Percentiles rank a stretch among this genome's conserved stretches.
These are phyloP conservation scores for Blastocladiella britannica DNA, from an alignment of 192 early-diverging fungal genomes.

Conservation along the genomic window DNA sequence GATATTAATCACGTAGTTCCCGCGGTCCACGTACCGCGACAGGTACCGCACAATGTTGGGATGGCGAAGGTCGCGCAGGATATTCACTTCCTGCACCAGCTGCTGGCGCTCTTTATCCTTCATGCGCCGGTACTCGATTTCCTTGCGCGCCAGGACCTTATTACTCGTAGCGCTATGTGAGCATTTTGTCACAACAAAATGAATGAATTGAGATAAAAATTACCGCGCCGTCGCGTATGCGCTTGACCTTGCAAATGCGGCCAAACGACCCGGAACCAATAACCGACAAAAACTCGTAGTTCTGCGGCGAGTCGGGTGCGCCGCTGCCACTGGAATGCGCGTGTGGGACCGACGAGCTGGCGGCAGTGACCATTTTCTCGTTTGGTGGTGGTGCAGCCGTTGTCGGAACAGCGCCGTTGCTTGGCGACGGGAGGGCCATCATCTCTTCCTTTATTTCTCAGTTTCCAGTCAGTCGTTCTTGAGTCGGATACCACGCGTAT, in stretches of 20 bases:
- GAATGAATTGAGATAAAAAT: background rate
- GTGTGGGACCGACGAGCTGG: no score
- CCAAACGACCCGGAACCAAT: constrained; percentile 56
- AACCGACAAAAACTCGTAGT: constrained; percentile 38
- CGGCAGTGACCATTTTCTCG: no score
- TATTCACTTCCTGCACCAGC: constrained; percentile 54
- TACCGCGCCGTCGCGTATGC: constrained; percentile 44
- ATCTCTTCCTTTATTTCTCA: no score
- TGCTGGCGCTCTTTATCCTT: constrained; percentile 46
- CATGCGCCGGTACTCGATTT: constrained; percentile 64
- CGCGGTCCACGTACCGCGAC: constrained; percentile 42
- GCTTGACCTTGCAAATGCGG: constrained; percentile 41
- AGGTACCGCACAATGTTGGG: constrained; percentile 53
- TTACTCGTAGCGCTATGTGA: no score
- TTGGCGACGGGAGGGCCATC: no score
- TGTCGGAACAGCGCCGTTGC: no score
- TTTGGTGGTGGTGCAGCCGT: no score
- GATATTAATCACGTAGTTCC: constrained; percentile 47
- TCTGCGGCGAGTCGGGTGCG: no score
- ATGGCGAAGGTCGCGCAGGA: constrained; percentile 44
- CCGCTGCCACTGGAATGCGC: no score
- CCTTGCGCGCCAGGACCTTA: constrained; percentile 56
- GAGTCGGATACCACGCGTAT: no score
- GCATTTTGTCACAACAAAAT: background rate
- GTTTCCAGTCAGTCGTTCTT: no score